Conservation (phyloP, 805 yeast genomes). For the Cyberlindnera mrakii region DNA sequence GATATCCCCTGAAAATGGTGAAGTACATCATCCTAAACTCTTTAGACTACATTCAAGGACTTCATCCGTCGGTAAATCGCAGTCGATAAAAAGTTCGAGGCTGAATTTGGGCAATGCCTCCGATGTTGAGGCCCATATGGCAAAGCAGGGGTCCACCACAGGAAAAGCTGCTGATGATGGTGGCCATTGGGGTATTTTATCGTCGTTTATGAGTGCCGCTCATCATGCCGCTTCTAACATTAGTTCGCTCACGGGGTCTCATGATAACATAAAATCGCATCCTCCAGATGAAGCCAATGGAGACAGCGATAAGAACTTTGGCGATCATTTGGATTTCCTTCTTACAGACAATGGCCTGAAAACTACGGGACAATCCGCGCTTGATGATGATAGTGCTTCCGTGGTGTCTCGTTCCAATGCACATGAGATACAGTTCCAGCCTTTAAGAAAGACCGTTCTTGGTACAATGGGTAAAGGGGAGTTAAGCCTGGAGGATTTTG, state of each 20-base stretch:
- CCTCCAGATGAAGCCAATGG: constrained; percentile 1
- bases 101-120: constrained; percentile 1
- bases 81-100: not conserved
- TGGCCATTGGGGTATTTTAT: constrained; percentile 30
- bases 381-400: constrained; percentile 3
- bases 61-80: not conserved
- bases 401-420: constrained; percentile 8
- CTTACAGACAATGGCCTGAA: constrained; percentile 15
- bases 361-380: not conserved
- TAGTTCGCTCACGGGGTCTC: constrained; percentile 7
- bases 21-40: no score
- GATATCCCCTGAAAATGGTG: no score
- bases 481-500: constrained; percentile 33
- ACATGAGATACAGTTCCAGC: constrained; percentile 34
- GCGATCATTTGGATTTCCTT: constrained; percentile 31
- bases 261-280: constrained; percentile 7
- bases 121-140: constrained; percentile 7
- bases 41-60: not conserved
- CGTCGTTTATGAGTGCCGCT: constrained; percentile 40
- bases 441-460: constrained; percentile 40
- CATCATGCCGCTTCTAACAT: constrained; percentile 35
- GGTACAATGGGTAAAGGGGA: constrained; percentile 52
- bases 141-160: constrained; percentile 4
- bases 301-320: not conserved
- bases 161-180: not conserved